phyloP scores from a whole-genome alignment of 805 yeast species.

The Naumovozyma dairenensis region DNA sequence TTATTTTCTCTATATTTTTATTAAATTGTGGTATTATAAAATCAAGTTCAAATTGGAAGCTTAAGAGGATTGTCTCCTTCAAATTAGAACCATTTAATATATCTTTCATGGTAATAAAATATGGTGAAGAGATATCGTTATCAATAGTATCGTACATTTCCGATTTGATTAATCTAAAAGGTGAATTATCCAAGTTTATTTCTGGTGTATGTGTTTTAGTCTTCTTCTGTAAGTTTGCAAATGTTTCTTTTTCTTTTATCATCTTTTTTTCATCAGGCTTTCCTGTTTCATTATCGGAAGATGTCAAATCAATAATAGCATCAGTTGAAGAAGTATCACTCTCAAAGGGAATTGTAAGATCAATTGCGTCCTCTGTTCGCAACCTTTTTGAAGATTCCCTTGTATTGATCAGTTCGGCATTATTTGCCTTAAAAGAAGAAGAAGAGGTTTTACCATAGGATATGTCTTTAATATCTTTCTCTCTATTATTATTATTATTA shows the following conservation, averaged over 20 bases:
- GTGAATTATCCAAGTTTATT: not conserved
- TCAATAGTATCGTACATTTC: conserved; percentile 16
- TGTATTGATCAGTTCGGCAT: too few relatives aligned
- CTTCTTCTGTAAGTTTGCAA: not conserved
- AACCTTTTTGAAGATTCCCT: too few relatives aligned
- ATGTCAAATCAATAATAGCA: conserved; percentile 2
- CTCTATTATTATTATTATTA: too few relatives aligned
- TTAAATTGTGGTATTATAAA: conserved; percentile 29
- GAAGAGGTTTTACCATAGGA: too few relatives aligned
- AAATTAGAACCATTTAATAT: conserved; percentile 30
- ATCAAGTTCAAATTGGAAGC: conserved; percentile 38
- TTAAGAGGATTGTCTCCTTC: conserved; percentile 36
- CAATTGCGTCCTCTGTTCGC: too few relatives aligned
- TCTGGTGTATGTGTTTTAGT: not conserved
- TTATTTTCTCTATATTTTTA: conserved; percentile 12
- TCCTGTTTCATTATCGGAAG: too few relatives aligned
- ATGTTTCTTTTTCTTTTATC: not conserved
- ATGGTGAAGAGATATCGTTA: conserved; percentile 4
- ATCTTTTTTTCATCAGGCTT: too few relatives aligned
- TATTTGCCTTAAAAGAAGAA: too few relatives aligned
- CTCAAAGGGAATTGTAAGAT: too few relatives aligned
- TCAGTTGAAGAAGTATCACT: too few relatives aligned
- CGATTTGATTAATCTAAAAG: conserved; percentile 19
- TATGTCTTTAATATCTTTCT: too few relatives aligned
- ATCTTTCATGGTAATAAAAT: conserved; percentile 22